Evolutionary conservation across 257 asterid species (phyloP), one percentile per base, ranked within the genome.

Genomic region (Nicotiana benthamiana): DNA sequence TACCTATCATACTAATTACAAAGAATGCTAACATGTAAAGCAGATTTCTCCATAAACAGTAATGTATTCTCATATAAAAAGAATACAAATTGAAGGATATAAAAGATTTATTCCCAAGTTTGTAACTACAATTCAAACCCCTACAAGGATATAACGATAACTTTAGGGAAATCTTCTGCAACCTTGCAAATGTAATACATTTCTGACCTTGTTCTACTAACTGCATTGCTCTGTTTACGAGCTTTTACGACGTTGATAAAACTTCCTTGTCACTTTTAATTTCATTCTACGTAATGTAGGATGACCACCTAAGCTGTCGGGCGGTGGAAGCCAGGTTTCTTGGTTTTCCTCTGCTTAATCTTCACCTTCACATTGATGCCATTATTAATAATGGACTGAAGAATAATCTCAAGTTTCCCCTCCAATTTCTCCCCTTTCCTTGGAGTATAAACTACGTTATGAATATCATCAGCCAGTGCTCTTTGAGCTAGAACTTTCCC

Each of bases 401-500:
- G 91, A 34, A 95, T 93, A 82, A 92, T 84, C 86, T 85, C 87
- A 82, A 92, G 86, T 89, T 92, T 93, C 59, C 97, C 95, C 79
- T 89, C 95, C 86, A 93, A 40, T 85, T 83, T 88, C 10, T 92
- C 98, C 77, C 90, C 94, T 53, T 84, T 89, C 80, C 97, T 86
- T 6, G 98, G 98, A 0, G 95, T 95, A 75, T 90, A 95, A 20
- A 91, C 90, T 52, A 87, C 87, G 32, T 92, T 95, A 83, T 93
- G 92, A 26, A 93, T 93, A 83, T 92, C 98, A 80, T 95, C 99
- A 16, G 85, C 97, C 91, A 93, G 83, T 12, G 97, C 94, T 72
- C 93, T 93, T 82, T 84, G 93, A 5, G 98, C 95, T 90, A 94
- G 82, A 63, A 87, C 89, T 86, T 81, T 81, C 67, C 95, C 97